A percentile compares a stretch with the other conserved stretches of the same genome.
Conservation (phyloP, 1,284 basidiomycete genomes). For the Phlebopus sp. region DNA sequence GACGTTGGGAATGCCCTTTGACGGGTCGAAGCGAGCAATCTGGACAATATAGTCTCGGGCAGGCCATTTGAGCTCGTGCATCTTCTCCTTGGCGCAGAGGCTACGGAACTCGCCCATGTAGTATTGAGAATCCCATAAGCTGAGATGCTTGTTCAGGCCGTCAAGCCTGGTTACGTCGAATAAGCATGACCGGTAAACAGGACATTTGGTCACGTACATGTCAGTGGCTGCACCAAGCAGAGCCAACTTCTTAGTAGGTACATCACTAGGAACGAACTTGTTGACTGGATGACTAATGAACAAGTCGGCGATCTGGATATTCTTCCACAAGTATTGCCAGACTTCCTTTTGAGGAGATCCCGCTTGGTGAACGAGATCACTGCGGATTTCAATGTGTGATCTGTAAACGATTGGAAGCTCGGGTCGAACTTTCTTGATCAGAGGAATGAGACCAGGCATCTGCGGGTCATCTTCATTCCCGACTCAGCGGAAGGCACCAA, state of each 20-base stretch:
- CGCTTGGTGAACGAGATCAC: conserved; percentile 68
- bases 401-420: conserved; percentile 84
- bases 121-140: conserved; percentile 70
- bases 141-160: conserved; percentile 82
- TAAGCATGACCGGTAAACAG: background rate
- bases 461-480: conserved; percentile 67
- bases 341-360: conserved; percentile 84
- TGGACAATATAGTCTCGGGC: conserved; percentile 79
- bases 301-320: conserved; percentile 80
- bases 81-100: conserved; percentile 72
- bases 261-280: conserved; percentile 84
- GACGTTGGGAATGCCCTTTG: conserved; percentile 76
- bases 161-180: conserved; percentile 58
- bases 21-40: conserved; percentile 80
- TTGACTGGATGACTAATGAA: conserved; percentile 91
- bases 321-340: conserved; percentile 89
- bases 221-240: conserved; percentile 79
- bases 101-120: conserved; percentile 83
- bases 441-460: conserved; percentile 84
- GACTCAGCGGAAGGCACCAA: conserved; percentile 9
- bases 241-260: conserved; percentile 66
- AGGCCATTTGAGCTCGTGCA: conserved; percentile 77
- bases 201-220: conserved; percentile 46
- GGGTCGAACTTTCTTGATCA: conserved; percentile 78
- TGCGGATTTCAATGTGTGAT: conserved; percentile 88